Evolutionary conservation across 768 basidiomycete species (phyloP).

Genomic region (Lactarius sanguifluus): DNA sequence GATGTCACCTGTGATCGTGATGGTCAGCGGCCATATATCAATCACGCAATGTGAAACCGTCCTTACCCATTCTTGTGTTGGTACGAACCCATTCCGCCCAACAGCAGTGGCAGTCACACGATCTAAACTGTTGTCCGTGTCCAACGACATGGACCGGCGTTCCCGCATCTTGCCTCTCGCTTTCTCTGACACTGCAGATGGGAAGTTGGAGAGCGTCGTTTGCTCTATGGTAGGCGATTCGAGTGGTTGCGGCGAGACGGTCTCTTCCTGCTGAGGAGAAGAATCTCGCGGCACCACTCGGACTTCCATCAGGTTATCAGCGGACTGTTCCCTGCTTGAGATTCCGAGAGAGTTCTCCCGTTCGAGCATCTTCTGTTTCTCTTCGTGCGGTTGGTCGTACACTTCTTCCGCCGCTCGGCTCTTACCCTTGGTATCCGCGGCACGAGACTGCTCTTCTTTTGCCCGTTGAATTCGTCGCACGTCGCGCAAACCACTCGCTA

Average conservation of each 20-base stretch:
- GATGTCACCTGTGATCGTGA: constrained; percentile 65
- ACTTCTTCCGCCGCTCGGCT: constrained; percentile 40
- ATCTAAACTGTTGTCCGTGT: constrained; percentile 55
- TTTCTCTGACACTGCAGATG: constrained; percentile 68
- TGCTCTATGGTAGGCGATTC: constrained; percentile 45
- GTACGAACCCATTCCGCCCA: constrained; percentile 89
- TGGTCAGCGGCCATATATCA: constrained; percentile 7
- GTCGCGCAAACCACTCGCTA: constrained; percentile 81
- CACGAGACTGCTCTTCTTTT: constrained; percentile 62
- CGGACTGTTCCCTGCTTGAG: constrained; percentile 25
- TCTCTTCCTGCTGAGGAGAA: constrained; percentile 29
- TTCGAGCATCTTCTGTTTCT: constrained; percentile 67
- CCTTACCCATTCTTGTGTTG: constrained; percentile 94
- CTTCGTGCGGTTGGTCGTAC: constrained; percentile 49
- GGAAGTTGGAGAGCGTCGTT: constrained; percentile 30
- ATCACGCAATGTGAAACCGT: constrained; percentile 4
- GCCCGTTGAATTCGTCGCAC: constrained; percentile 71
- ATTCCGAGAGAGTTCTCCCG: constrained; percentile 43
- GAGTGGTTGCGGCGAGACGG: constrained; percentile 38
- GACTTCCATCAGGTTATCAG: constrained; percentile 27
- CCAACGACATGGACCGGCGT: constrained; percentile 56
- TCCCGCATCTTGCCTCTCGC: constrained; percentile 90
- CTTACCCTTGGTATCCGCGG: constrained; percentile 42
- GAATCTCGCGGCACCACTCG: constrained; percentile 26
- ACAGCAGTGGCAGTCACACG: constrained; percentile 66